Base-by-base conservation (phyloP, 371 early-diverging fungal species). In the Apophysomyces trapeziformis region DNA sequence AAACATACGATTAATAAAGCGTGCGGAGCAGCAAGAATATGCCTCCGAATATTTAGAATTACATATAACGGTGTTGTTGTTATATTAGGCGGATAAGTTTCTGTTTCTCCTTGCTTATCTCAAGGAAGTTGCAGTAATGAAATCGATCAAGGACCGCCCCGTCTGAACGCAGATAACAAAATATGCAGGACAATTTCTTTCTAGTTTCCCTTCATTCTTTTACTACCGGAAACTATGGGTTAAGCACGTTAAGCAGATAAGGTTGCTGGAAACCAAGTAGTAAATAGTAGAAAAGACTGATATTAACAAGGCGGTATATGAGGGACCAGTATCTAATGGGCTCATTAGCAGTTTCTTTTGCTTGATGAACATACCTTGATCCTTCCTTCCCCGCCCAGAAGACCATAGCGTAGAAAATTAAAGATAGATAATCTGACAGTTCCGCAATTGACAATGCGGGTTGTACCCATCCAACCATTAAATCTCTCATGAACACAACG, bases 401-500 rank as follows among this genome's bases (percentile, higher is more conserved):
- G 4, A 50, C 7, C 9, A n/a, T 21, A 21, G 21, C 21, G 21
- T 21, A 50, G 54, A 50, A 21, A 9, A 50, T 9, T 21, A 50
- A 16, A 16, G 69, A 61, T 46, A 68, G 14, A 58, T 68, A 57
- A 18, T 61, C 62, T 36, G 62, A 2, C 14, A 58, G 21, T 36
- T 37, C 39, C 7, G 18, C 18, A 12, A 63, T 4, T 0, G 60
- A 61, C 1, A 41, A 38, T 7, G 32, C 12, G 9, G 50, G 60
- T 0, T 26, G 26, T 4, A 58, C 65, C 88, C 88, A 88, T 2
- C 83, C 80, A 7, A 79, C 74, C 6, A 77, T 66, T 12, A 84
- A 36, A 64, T 87, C 74, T 32, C 82, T 73, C 39, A 78, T 66
- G 70, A 75, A 87, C 0, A 80, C 87, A 68, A 87, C 65, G 14